Evolutionary conservation across 768 basidiomycete species (phyloP).

Genomic region (Hortiboletus campestris): DNA sequence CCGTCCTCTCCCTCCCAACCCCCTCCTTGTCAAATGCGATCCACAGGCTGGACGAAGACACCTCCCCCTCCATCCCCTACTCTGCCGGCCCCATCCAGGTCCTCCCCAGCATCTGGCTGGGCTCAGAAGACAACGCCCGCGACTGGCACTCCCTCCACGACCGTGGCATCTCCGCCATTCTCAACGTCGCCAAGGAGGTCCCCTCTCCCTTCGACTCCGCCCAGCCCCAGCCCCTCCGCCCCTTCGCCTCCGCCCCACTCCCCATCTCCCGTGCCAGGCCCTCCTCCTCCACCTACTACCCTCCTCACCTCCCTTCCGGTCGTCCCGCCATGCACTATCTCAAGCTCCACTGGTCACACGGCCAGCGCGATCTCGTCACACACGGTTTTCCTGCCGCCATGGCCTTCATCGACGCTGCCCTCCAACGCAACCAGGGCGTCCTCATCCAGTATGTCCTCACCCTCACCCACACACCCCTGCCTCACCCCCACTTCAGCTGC

Average conservation of each 20-base stretch:
- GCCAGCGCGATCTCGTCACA: constrained; percentile 83
- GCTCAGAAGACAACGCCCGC: constrained; percentile 87
- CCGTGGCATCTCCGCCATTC: constrained; percentile 72
- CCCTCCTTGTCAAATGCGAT: constrained; percentile 40
- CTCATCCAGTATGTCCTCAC: constrained; percentile 72
- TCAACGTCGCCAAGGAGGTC: constrained; percentile 95
- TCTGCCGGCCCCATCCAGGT: constrained; percentile 79
- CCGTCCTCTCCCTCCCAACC: constrained; percentile 8
- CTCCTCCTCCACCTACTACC: constrained; percentile 55
- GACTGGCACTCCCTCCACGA: constrained; percentile 73
- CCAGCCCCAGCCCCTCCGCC: constrained; percentile 46
- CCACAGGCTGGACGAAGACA: constrained; percentile 60
- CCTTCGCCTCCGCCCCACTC: constrained; percentile 69
- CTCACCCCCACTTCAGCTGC: constrained; percentile 53
- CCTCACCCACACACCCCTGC: constrained; percentile 8
- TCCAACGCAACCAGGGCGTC: constrained; percentile 74
- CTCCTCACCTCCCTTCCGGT: constrained; percentile 63
- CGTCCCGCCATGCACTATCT: constrained; percentile 84
- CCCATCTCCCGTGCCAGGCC: constrained; percentile 39
- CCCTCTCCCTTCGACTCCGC: constrained; percentile 57
- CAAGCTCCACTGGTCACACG: constrained; percentile 90
- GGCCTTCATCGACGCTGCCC: constrained; percentile 74
- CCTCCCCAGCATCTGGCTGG: constrained; percentile 84
- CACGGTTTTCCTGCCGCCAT: constrained; percentile 79
- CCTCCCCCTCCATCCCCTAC: constrained; percentile 66